Conservation (phyloP, 2,329 filamentous ascomycete species). For the Fusarium sp. region DNA sequence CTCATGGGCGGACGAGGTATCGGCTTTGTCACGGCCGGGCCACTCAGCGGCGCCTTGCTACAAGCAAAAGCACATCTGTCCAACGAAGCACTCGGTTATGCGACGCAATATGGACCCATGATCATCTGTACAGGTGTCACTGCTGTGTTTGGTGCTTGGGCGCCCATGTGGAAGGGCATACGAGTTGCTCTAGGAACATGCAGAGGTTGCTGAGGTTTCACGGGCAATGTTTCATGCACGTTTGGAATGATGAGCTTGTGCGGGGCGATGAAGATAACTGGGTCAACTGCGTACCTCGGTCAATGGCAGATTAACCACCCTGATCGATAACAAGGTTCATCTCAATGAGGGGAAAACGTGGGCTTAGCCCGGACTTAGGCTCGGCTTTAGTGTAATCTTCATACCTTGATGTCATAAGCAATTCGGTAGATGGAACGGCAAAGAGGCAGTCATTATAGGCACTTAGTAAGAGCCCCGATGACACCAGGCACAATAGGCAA, state of each 20-base stretch:
- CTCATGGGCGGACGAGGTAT: constrained; percentile 43
- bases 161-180: constrained; percentile 47
- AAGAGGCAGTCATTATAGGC: background rate
- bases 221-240: background rate
- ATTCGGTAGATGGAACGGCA: background rate
- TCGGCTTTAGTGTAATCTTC: constrained; percentile 7
- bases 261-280: background rate
- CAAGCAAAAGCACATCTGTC: constrained; percentile 29
- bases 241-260: background rate
- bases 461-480: background rate
- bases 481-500: background rate
- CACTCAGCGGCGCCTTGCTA: constrained; percentile 41
- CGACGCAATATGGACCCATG: constrained; percentile 45
- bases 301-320: background rate
- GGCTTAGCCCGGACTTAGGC: constrained; percentile 8
- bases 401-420: background rate
- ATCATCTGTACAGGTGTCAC: constrained; percentile 45
- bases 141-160: constrained; percentile 44
- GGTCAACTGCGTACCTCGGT: background rate
- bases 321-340: background rate
- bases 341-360: background rate
- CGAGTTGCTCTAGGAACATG: background rate
- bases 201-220: constrained; percentile 56
- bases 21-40: constrained; percentile 41
- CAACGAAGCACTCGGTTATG: constrained; percentile 42